Evolutionary conservation across 78 protist species (phyloP).

Genomic region (Corallochytrium limacisporum): DNA sequence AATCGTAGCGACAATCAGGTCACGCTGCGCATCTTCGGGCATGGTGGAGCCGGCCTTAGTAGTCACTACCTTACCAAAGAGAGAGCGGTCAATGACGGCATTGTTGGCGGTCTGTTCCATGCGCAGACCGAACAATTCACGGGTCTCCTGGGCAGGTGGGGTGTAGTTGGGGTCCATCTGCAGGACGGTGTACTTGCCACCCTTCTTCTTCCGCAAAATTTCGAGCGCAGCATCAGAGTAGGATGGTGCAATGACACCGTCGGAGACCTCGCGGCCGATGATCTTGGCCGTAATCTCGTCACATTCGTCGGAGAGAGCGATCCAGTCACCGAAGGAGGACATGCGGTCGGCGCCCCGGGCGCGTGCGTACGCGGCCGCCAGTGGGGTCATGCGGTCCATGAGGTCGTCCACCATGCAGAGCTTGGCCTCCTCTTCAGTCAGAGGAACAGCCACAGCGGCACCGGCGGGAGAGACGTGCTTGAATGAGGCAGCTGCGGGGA

Average conservation of each 20-base stretch:
- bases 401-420: conserved; percentile 43
- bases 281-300: conserved; percentile 52
- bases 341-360: conserved; percentile 51
- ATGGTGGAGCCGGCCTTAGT: conserved; percentile 5
- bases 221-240: conserved; percentile 48
- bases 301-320: conserved; percentile 37
- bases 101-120: conserved; percentile 21
- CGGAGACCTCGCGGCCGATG: conserved; percentile 41
- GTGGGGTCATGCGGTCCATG: conserved; percentile 10
- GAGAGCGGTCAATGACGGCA: neutral
- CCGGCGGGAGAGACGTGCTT: conserved; percentile 76
- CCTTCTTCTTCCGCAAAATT: conserved; percentile 50
- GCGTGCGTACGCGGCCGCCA: conserved; percentile 54
- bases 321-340: conserved; percentile 62
- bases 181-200: conserved; percentile 32
- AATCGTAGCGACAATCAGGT: conserved; percentile 38
- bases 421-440: conserved; percentile 10
- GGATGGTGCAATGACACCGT: conserved; percentile 65
- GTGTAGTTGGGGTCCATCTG: conserved; percentile 29
- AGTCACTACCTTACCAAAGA: neutral
- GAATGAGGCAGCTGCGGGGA: conserved; percentile 77
- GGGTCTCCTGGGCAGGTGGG: conserved; percentile 16
- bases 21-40: conserved; percentile 36
- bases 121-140: conserved; percentile 25
- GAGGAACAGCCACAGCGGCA: conserved; percentile 20